Evolutionary conservation across 1,284 basidiomycete species (phyloP).

Genomic region (Trichosporon faecale): DNA sequence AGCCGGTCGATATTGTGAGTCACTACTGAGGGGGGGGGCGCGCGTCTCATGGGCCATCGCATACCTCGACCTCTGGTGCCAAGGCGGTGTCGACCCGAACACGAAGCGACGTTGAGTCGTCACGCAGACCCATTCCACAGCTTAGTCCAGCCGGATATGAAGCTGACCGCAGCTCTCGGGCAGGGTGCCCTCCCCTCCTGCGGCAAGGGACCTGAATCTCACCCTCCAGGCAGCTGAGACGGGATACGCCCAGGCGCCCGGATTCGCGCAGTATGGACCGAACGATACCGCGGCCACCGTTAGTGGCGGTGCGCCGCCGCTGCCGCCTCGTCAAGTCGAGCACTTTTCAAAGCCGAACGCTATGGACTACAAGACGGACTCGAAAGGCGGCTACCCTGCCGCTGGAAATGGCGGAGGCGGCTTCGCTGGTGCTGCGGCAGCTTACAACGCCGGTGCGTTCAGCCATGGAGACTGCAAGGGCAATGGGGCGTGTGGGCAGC

Average conservation of each 20-base stretch:
- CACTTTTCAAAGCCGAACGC: neutral
- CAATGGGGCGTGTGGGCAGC: neutral
- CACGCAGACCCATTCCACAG: too few species aligned
- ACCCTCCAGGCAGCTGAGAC: slow-evolving; percentile 9
- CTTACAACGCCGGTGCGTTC: neutral
- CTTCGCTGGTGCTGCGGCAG: neutral
- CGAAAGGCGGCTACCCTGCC: neutral
- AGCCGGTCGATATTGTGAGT: slow-evolving; percentile 14
- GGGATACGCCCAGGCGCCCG: slow-evolving; percentile 6
- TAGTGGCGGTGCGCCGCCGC: neutral
- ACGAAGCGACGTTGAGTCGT: neutral
- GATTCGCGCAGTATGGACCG: slow-evolving; percentile 8
- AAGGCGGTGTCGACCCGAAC: neutral
- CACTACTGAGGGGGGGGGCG: neutral
- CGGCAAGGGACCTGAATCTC: neutral
- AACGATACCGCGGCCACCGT: neutral
- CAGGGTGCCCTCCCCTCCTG: neutral
- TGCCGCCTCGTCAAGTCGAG: neutral
- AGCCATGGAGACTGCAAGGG: neutral
- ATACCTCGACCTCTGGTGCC: neutral
- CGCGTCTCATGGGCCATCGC: too few species aligned
- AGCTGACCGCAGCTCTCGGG: slow-evolving; percentile 8
- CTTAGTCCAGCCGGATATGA: too few species aligned
- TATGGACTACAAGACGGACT: neutral
- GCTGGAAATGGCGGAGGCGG: neutral